Evolutionary conservation across 106 monocot species (phyloP).

Genomic region (Acorus calamus): DNA sequence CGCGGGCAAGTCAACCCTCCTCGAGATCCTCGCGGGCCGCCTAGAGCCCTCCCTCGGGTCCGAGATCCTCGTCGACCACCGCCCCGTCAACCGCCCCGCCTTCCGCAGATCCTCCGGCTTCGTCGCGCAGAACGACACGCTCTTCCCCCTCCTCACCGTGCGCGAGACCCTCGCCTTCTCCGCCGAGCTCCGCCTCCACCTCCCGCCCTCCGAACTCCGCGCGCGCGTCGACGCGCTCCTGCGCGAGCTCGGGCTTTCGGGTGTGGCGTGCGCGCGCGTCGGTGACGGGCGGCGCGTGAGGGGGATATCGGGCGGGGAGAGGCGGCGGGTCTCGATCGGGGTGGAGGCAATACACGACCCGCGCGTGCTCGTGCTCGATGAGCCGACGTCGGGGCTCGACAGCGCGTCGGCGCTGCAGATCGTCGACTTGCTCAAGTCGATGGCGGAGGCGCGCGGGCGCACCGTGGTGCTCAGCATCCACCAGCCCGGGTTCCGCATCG

Average conservation of each 20-base stretch:
- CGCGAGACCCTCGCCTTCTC: conserved; percentile 63
- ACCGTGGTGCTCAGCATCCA: conserved; percentile 86
- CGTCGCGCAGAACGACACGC: conserved; percentile 60
- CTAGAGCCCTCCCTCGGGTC: not conserved
- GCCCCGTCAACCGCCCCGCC: too few species aligned
- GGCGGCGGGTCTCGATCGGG: conserved; percentile 69
- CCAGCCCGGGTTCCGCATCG: conserved; percentile 74
- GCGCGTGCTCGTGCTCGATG: conserved; percentile 70
- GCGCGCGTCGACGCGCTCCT: conserved; percentile 37
- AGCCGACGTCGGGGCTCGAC: conserved; percentile 93
- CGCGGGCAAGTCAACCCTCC: conserved; percentile 84
- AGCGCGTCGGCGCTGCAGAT: conserved; percentile 65
- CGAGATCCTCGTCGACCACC: too few species aligned
- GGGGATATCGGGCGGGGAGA: conserved; percentile 77
- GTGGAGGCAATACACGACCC: conserved; percentile 74
- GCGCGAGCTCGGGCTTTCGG: conserved; percentile 46
- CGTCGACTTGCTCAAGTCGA: conserved; percentile 48
- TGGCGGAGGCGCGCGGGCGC: conserved; percentile 58
- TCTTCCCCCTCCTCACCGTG: conserved; percentile 88
- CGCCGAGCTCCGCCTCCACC: conserved; percentile 49
- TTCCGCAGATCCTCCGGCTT: conserved; percentile 26
- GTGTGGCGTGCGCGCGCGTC: conserved; percentile 34
- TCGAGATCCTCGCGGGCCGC: conserved; percentile 60
- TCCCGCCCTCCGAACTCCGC: not conserved
- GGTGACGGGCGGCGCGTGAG: conserved; percentile 22